A percentile compares a stretch with the other conserved stretches of the same genome.
These are phyloP conservation scores for Paramecium biaurelia DNA, from an alignment of 73 alveolate species.

Conservation along the genomic window DNA sequence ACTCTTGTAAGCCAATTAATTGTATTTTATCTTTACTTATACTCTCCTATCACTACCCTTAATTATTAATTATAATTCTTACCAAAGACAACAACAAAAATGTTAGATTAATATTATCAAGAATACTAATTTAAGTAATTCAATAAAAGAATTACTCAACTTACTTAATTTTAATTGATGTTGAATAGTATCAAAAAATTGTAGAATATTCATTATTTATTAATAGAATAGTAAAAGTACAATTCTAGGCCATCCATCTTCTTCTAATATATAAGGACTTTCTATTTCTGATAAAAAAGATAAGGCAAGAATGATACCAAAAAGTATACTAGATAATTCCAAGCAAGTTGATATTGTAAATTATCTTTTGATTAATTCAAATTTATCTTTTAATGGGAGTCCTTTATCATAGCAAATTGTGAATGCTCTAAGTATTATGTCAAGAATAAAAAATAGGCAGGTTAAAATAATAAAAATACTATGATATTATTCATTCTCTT, in stretches of 20 bases:
- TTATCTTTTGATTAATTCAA: not conserved
- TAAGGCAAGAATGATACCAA: not conserved
- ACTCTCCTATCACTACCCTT: slow-evolving; percentile 16
- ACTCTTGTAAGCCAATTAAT: not conserved
- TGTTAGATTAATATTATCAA: not conserved
- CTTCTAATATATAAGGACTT: not conserved
- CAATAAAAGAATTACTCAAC: not conserved
- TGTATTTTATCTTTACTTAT: not conserved
- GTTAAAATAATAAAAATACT: not conserved
- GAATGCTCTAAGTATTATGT: not conserved
- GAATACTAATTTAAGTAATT: not conserved
- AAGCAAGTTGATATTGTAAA: not conserved
- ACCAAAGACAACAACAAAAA: slow-evolving; percentile 28
- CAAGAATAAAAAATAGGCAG: not conserved
- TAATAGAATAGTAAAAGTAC: not conserved
- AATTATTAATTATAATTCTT: not conserved
- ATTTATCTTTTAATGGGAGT: not conserved
- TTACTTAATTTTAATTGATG: not conserved
- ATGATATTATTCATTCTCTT: not conserved
- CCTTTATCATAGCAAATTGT: slow-evolving; percentile 16
- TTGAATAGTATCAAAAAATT: not conserved
- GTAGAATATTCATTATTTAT: not conserved
- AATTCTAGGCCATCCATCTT: not conserved
- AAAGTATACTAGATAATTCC: not conserved
- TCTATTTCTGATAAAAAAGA: not conserved